These are phyloP conservation scores for Elongisporangium undulatum DNA, from an alignment of 352 stramenopile genomes.

Conservation along the genomic window DNA sequence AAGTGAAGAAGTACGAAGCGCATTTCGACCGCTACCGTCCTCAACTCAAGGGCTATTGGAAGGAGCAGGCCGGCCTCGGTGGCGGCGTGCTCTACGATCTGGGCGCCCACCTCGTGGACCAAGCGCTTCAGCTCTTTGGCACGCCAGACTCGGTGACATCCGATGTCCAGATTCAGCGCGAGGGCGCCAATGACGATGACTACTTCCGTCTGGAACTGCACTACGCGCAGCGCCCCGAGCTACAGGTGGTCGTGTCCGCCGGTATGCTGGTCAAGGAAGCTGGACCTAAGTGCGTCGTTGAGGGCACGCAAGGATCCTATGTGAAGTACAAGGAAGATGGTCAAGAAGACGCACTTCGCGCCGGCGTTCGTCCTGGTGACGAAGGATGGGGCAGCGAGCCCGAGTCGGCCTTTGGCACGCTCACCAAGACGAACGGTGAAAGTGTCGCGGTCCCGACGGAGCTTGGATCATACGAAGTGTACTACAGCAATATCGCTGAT, in stretches of 20 bases:
- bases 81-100: constrained; percentile 72
- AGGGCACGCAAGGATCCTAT: constrained; percentile 46
- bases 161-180: constrained; percentile 71
- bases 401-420: constrained; percentile 35
- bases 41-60: constrained; percentile 74
- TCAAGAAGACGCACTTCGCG: constrained; percentile 55
- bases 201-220: constrained; percentile 72
- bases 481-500: constrained; percentile 69
- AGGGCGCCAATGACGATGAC: constrained; percentile 61
- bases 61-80: constrained; percentile 52
- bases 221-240: constrained; percentile 33
- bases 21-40: constrained; percentile 72
- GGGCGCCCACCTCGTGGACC: constrained; percentile 61
- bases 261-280: constrained; percentile 62
- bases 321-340: constrained; percentile 64
- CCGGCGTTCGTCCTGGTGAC: constrained; percentile 45
- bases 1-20: constrained; percentile 50
- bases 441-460: constrained; percentile 30
- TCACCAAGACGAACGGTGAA: constrained; percentile 22
- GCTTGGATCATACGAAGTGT: constrained; percentile 52
- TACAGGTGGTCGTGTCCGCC: constrained; percentile 57
- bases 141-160: constrained; percentile 35
- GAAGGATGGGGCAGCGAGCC: constrained; percentile 46
- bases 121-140: constrained; percentile 64
- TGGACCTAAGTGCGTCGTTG: constrained; percentile 62